Evolutionary conservation across 2,329 filamentous ascomycete genomes (phyloP).

Genomic region (Diaporthe ilicicola): DNA sequence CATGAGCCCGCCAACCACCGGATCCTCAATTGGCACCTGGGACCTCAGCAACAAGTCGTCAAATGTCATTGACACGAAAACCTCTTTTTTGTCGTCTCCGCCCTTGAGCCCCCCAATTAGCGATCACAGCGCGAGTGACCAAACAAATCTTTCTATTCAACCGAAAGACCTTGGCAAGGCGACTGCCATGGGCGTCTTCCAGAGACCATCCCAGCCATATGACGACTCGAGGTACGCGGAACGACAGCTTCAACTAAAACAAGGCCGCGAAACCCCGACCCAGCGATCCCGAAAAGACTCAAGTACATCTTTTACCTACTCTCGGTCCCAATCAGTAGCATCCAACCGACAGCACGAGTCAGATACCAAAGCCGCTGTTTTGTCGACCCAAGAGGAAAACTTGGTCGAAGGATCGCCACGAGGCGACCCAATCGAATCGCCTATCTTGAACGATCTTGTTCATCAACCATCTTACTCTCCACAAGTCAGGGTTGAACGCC

Average conservation of each 20-base stretch:
- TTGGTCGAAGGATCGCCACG: slow-evolving; percentile 50
- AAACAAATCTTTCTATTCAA: slow-evolving; percentile 70
- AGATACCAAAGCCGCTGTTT: slow-evolving; percentile 41
- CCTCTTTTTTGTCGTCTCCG: slow-evolving; percentile 42
- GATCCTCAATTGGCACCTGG: slow-evolving; percentile 47
- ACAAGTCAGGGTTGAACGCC: slow-evolving; percentile 53
- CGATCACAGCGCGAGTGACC: slow-evolving; percentile 70
- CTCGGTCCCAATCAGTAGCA: slow-evolving; percentile 58
- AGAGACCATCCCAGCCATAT: slow-evolving; percentile 78
- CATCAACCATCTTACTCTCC: slow-evolving; percentile 40
- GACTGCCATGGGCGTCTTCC: slow-evolving; percentile 71
- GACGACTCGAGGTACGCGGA: slow-evolving; percentile 88
- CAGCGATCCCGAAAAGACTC: slow-evolving; percentile 56
- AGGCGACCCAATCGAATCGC: slow-evolving; percentile 50
- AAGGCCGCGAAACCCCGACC: slow-evolving; percentile 72
- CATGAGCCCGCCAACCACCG: slow-evolving; percentile 56
- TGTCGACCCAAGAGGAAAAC: slow-evolving; percentile 44
- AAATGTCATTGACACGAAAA: slow-evolving; percentile 47
- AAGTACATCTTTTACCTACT: slow-evolving; percentile 48
- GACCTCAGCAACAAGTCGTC: slow-evolving; percentile 40
- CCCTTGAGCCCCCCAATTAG: slow-evolving; percentile 73
- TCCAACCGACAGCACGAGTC: slow-evolving; percentile 48
- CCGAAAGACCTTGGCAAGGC: slow-evolving; percentile 83
- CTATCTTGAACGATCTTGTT: slow-evolving; percentile 34
- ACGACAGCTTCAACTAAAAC: slow-evolving; percentile 81